phyloP scores from a whole-genome alignment of 352 stramenopile genomes.

The Phytophthora tentaculata region DNA sequence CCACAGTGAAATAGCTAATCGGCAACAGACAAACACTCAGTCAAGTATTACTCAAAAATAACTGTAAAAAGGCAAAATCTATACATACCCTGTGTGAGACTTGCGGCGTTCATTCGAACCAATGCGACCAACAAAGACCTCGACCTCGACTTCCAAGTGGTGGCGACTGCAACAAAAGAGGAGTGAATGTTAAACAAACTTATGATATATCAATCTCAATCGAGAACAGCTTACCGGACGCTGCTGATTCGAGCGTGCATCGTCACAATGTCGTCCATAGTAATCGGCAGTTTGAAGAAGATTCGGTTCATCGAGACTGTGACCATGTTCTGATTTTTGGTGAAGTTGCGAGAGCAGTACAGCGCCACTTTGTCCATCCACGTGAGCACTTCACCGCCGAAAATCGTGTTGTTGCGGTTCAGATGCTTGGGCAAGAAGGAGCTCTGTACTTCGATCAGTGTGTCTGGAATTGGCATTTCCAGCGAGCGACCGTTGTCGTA shows the following conservation, averaged over 20 bases:
- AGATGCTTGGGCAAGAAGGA: slow-evolving; percentile 5
- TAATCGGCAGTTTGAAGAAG: slow-evolving; percentile 2
- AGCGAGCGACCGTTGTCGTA: slow-evolving; percentile 43
- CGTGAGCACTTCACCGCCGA: slow-evolving; percentile 3
- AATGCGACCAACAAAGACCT: slow-evolving; percentile 70
- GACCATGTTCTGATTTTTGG: slow-evolving; percentile 11
- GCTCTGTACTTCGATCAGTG: slow-evolving; percentile 72
- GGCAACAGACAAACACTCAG: not conserved
- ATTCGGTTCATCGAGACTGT: slow-evolving; percentile 8
- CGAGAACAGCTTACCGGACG: not conserved
- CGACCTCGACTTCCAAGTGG: slow-evolving; percentile 76
- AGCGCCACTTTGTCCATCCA: slow-evolving; percentile 10
- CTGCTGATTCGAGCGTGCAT: not conserved
- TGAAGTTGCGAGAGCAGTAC: not conserved
- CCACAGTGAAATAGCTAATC: slow-evolving; percentile 66
- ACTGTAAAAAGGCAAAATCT: not conserved
- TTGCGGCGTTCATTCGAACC: slow-evolving; percentile 50
- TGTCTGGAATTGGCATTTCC: slow-evolving; percentile 63
- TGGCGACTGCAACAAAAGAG: slow-evolving; percentile 47
- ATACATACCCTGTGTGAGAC: slow-evolving; percentile 62
- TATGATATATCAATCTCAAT: not conserved
- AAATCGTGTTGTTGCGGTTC: slow-evolving; percentile 7
- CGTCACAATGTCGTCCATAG: not conserved
- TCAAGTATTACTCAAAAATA: not conserved
- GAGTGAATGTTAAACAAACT: not conserved